Base-by-base conservation (phyloP, 73 alveolate genomes). In the Stentor coeruleus region DNA sequence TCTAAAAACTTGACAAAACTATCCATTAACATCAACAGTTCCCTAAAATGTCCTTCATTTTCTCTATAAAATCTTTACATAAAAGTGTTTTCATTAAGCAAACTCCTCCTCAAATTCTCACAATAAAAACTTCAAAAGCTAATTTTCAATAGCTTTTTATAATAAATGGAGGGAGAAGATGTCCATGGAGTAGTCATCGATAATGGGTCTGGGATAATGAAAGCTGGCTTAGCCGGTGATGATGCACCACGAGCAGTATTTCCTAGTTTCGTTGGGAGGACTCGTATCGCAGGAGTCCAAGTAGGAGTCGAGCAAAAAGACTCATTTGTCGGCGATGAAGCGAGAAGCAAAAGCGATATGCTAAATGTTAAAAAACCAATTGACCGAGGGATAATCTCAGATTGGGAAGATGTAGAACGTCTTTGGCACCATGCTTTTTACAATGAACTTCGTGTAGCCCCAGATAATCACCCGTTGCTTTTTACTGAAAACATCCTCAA, bases 221-320 rank as follows among this genome's bases (percentile, higher is more conserved):
- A 95, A 86, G 98, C 98, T 0, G 99, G 99, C 2, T 91, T 89
- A 55, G 95, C 96, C 14, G 97, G 95, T 28, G 93, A 90, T 57
- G 97, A 90, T 59, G 89, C 92, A 55, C 99, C 99, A 4, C 83
- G 92, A 59, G 38, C 90, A 40, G 84, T 81, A 28, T 88, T 95
- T 59, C 96, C 97, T 28, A 88, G 95, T 31, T 88, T 93, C 59
- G 87, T 94, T 81, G 99, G 99, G 1, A 91, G 89, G 66, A 97
- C 99, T 30, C 93, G 93, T 76, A 89, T 87, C 75, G 91, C 94
- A 57, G 97, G 97, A 74, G 86, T 95, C 28, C 90, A 93, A 15
- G 91, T 90, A 3, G 98, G 98, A 6, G 86, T 85, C 91, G 95
- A 92, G 58, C 87, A 92, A 81, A 92, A 90, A 58, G 96, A 90